Conservation (phyloP, 768 basidiomycete species). For the Tricholoma flavovirens region DNA sequence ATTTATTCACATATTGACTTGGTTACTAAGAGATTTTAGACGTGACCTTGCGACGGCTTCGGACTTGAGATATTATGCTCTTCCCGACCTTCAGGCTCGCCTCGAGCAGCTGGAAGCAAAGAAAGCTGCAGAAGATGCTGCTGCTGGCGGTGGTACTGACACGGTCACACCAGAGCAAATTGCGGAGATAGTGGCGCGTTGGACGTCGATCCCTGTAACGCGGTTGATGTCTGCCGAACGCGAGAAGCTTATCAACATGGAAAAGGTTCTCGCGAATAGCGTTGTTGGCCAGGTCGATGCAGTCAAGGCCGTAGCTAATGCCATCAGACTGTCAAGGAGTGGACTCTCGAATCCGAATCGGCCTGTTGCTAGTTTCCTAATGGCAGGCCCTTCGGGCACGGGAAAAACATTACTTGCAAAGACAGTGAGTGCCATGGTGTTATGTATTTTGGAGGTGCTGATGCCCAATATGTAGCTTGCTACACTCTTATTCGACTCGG, state of each 20-base stretch:
- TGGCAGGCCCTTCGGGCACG: conserved; percentile 88
- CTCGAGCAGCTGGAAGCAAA: conserved; percentile 68
- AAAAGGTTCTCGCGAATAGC: conserved; percentile 67
- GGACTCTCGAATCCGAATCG: conserved; percentile 86
- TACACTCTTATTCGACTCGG: conserved; percentile 81
- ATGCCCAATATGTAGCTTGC: conserved; percentile 55
- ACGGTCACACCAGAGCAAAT: conserved; percentile 85
- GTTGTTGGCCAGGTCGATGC: conserved; percentile 92
- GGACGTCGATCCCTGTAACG: conserved; percentile 91
- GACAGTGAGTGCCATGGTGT: conserved; percentile 48
- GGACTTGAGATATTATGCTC: conserved; percentile 86
- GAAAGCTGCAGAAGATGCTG: conserved; percentile 66
- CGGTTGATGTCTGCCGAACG: conserved; percentile 83
- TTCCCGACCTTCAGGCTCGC: conserved; percentile 78
- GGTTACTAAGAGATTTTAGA: conserved; percentile 29
- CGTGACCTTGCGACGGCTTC: conserved; percentile 73
- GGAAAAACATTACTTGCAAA: conserved; percentile 90
- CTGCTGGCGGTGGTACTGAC: conserved; percentile 50
- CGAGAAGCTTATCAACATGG: conserved; percentile 84
- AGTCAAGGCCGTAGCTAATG: conserved; percentile 89
- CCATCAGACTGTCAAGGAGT: conserved; percentile 86
- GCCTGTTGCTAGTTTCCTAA: conserved; percentile 89
- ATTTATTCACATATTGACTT: not conserved
- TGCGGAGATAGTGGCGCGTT: conserved; percentile 88
- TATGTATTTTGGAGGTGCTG: not conserved